A percentile compares a stretch with the other conserved stretches of the same genome.
phyloP scores from a whole-genome alignment of 768 basidiomycete species.

The Punctularia strigosozonata region DNA sequence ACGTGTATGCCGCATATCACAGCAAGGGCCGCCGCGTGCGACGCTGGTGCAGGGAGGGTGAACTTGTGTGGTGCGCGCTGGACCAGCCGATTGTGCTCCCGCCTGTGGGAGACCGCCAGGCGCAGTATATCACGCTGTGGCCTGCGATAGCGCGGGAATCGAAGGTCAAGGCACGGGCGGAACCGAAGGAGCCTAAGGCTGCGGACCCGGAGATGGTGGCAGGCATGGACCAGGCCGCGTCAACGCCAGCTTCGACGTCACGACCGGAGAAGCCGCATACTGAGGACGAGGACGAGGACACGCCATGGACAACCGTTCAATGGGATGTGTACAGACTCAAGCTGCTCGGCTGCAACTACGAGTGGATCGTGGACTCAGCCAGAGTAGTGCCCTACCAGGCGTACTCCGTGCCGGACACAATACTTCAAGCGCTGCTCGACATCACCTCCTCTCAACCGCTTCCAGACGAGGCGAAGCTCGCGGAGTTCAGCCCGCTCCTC shows the following conservation, averaged over 20 bases:
- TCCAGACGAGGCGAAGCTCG: too few species aligned
- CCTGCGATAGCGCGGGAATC: conserved; percentile 57
- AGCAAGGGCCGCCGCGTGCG: conserved; percentile 31
- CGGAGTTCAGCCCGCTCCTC: conserved; percentile 4
- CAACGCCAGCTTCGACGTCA: too few species aligned
- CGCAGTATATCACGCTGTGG: conserved; percentile 54
- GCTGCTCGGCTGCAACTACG: conserved; percentile 45
- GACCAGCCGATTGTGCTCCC: conserved; percentile 34
- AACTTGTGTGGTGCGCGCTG: conserved; percentile 62
- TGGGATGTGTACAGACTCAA: conserved; percentile 56
- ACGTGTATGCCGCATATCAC: conserved; percentile 47
- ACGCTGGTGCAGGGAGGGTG: conserved; percentile 56
- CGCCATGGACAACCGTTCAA: conserved; percentile 47
- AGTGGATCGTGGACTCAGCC: conserved; percentile 37
- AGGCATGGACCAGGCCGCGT: too few species aligned
- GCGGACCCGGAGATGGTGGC: conserved; percentile 11
- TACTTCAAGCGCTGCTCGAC: conserved; percentile 41
- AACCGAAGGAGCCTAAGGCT: conserved; percentile 8
- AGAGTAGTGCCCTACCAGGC: conserved; percentile 69
- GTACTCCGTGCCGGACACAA: conserved; percentile 38
- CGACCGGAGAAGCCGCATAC: too few species aligned
- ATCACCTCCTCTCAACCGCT: conserved; percentile 19
- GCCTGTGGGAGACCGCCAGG: conserved; percentile 18
- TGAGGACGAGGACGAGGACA: conserved; percentile 18
- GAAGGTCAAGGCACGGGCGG: conserved; percentile 35